Conservation (phyloP, 2,329 filamentous ascomycete species). For the Fusarium sp. region DNA sequence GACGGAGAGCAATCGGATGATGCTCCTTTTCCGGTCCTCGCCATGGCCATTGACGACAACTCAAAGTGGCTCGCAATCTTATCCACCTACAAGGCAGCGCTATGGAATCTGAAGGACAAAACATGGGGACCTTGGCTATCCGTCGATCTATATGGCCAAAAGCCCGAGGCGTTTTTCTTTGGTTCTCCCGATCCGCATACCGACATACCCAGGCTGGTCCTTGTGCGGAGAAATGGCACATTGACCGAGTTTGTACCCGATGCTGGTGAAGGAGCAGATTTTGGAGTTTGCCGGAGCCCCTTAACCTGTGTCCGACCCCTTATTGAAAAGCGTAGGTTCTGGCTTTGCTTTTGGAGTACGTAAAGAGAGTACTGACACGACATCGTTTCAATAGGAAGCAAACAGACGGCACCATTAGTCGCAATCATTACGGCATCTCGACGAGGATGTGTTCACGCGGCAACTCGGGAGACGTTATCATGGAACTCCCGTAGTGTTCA, state of each 20-base stretch:
- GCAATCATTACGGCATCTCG: slow-evolving; percentile 60
- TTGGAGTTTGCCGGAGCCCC: slow-evolving; percentile 64
- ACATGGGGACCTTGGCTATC: slow-evolving; percentile 67
- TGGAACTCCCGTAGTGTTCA: slow-evolving; percentile 65
- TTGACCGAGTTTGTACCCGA: slow-evolving; percentile 69
- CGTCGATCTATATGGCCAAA: slow-evolving; percentile 64
- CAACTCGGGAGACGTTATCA: slow-evolving; percentile 52
- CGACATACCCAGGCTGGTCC: slow-evolving; percentile 62
- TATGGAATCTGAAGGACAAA: slow-evolving; percentile 73
- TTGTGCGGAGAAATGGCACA: slow-evolving; percentile 74
- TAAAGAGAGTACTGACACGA: background rate
- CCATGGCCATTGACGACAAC: slow-evolving; percentile 72
- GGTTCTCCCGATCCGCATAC: slow-evolving; percentile 53
- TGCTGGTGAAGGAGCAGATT: slow-evolving; percentile 53
- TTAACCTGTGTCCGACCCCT: slow-evolving; percentile 63
- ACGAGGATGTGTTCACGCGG: slow-evolving; percentile 63
- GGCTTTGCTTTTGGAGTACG: background rate
- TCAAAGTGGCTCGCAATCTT: slow-evolving; percentile 76
- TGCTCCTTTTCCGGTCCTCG: slow-evolving; percentile 69
- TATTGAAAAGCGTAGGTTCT: slow-evolving; percentile 57
- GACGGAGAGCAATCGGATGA: slow-evolving; percentile 55
- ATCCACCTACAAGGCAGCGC: slow-evolving; percentile 66
- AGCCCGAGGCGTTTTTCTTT: slow-evolving; percentile 74
- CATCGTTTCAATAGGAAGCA: slow-evolving; percentile 15
- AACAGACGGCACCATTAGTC: slow-evolving; percentile 22